A percentile compares a stretch with the other conserved stretches of the same genome.
These are phyloP conservation scores for Pseudogymnoascus sp. DNA, from an alignment of 2,329 filamentous ascomycete species.

Conservation along the genomic window DNA sequence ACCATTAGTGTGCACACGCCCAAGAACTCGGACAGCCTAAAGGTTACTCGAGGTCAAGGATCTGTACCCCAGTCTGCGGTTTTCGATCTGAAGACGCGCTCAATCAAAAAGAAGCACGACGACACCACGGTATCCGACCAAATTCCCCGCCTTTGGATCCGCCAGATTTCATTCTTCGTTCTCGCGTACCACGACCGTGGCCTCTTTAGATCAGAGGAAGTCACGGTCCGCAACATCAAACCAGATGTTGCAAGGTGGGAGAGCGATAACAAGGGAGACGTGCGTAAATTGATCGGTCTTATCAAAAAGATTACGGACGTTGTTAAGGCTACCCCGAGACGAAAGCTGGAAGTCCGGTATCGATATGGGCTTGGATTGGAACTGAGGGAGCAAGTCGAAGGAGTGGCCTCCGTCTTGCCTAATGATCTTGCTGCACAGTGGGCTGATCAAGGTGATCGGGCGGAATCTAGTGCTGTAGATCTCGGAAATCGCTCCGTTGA, in stretches of 20 bases:
- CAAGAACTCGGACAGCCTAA: no score
- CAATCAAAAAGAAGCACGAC: background rate
- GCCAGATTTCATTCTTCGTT: slow-evolving; percentile 44
- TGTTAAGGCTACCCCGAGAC: slow-evolving; percentile 16
- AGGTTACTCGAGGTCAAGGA: no score
- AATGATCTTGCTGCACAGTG: slow-evolving; percentile 12
- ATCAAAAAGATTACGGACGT: slow-evolving; percentile 21
- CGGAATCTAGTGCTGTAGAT: slow-evolving; percentile 9
- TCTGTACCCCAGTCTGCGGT: slow-evolving; percentile 34
- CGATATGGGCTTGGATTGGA: slow-evolving; percentile 28
- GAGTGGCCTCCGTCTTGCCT: slow-evolving; percentile 20
- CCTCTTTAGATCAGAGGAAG: slow-evolving; percentile 34
- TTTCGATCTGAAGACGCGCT: slow-evolving; percentile 34
- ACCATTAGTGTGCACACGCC: no score
- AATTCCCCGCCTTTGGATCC: slow-evolving; percentile 40
- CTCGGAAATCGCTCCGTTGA: slow-evolving; percentile 18
- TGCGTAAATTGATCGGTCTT: slow-evolving; percentile 16
- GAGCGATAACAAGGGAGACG: slow-evolving; percentile 25
- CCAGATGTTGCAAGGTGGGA: slow-evolving; percentile 38
- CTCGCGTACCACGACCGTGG: slow-evolving; percentile 40
- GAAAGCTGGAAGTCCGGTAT: slow-evolving; percentile 23
- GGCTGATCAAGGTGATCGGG: slow-evolving; percentile 12
- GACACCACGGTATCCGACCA: slow-evolving; percentile 26
- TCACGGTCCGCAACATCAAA: slow-evolving; percentile 21
- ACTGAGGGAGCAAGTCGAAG: slow-evolving; percentile 27